phyloP scores from a whole-genome alignment of 306 rosid species.

The Acacia confusa region DNA sequence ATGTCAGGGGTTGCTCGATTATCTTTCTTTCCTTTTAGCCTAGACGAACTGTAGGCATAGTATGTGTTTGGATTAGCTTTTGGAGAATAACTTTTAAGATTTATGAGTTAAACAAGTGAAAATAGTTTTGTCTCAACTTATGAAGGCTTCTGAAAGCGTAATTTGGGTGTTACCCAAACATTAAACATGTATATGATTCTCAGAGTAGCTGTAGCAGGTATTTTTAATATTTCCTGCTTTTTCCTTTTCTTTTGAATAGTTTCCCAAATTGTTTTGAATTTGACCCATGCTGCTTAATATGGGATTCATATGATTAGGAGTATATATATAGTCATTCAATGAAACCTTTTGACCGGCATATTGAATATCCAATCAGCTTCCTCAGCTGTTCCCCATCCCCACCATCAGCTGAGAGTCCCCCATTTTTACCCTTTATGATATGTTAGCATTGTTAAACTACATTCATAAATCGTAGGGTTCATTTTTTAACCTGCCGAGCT shows the following conservation, averaged over 20 bases:
- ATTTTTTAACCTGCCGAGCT: background rate
- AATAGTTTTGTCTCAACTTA: too few relatives aligned
- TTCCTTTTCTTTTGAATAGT: background rate
- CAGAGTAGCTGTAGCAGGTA: background rate
- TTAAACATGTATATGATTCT: background rate
- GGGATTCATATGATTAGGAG: background rate
- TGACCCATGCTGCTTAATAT: background rate
- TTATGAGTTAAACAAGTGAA: too few relatives aligned
- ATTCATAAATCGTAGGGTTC: background rate
- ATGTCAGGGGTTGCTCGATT: background rate
- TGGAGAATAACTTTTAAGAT: too few relatives aligned
- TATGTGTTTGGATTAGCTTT: too few relatives aligned
- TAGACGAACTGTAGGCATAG: background rate
- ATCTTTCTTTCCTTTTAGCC: background rate
- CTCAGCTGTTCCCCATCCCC: background rate
- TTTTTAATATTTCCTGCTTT: background rate
- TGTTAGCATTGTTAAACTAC: background rate
- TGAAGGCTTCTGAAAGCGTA: too few relatives aligned
- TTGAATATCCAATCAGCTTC: background rate
- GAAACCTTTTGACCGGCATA: background rate
- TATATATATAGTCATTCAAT: background rate
- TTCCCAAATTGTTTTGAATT: too few relatives aligned
- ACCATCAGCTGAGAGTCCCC: background rate
- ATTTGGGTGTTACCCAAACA: too few relatives aligned
- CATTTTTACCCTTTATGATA: background rate